These are phyloP conservation scores for Apophysomyces sp. DNA, from an alignment of 371 early-diverging fungal genomes.

Conservation along the genomic window DNA sequence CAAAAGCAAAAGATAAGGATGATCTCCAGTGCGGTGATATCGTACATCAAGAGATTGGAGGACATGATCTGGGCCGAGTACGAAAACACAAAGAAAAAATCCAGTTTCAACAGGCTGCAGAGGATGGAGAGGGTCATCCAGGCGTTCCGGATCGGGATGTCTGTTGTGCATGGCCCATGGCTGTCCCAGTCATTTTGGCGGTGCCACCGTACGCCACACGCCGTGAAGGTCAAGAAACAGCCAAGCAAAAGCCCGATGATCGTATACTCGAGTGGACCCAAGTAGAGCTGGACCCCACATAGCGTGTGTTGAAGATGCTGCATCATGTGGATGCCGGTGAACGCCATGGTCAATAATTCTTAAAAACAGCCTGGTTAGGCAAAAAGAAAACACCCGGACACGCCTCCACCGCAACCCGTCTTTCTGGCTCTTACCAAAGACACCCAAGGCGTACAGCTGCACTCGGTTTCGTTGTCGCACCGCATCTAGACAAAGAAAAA, in stretches of 20 bases:
- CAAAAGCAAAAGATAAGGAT: constrained; percentile 4
- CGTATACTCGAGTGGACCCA: neutral
- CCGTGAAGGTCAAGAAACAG: neutral
- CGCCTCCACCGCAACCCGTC: too few relatives aligned
- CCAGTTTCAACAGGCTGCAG: constrained; percentile 16
- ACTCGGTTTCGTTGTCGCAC: neutral
- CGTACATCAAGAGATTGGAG: constrained; percentile 6
- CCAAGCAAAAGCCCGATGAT: neutral
- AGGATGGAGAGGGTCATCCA: constrained; percentile 12
- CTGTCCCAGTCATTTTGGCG: neutral
- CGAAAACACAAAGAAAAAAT: constrained; percentile 19
- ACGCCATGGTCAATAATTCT: constrained; percentile 4
- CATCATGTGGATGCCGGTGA: constrained; percentile 2
- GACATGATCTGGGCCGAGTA: constrained; percentile 21
- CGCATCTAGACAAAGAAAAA: constrained; percentile 9
- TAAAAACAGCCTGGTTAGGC: too few relatives aligned
- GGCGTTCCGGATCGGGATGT: neutral
- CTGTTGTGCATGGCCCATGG: neutral
- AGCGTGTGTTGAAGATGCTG: neutral
- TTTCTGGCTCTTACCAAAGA: constrained; percentile 5
- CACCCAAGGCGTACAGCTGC: neutral
- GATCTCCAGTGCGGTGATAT: constrained; percentile 12
- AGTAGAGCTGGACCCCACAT: neutral
- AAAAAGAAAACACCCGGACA: too few relatives aligned
- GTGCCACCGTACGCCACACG: neutral